Conservation (phyloP, 257 asterid genomes). For the Ophiorrhiza pumila region DNA sequence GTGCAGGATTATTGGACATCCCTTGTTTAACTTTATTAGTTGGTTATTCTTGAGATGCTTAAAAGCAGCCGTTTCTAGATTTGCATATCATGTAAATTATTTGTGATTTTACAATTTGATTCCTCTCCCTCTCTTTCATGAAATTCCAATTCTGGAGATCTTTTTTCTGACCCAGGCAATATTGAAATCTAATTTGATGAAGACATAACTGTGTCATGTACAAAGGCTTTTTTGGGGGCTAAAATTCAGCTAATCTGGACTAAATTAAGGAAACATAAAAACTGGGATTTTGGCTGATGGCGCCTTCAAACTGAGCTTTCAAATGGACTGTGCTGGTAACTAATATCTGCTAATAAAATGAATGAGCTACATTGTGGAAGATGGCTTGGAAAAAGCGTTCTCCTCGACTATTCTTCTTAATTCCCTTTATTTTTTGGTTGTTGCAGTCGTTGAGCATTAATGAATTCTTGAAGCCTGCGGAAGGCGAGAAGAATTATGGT, state of each 20-base stretch:
- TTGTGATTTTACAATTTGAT: background rate
- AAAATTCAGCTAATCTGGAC: background rate
- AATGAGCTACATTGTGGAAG: background rate
- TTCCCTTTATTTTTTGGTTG: background rate
- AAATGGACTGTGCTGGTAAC: background rate
- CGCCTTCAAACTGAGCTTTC: background rate
- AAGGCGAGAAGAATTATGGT: conserved; percentile 52
- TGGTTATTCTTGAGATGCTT: background rate
- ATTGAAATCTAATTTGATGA: background rate
- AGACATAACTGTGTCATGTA: background rate
- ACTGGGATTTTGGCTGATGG: background rate
- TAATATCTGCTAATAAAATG: background rate
- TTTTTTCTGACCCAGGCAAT: background rate
- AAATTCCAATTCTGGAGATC: background rate
- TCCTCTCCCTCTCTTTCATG: background rate
- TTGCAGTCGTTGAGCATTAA: conserved; percentile 79
- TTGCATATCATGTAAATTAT: background rate
- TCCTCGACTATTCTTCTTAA: background rate
- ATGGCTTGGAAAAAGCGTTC: background rate
- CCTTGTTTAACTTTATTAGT: background rate
- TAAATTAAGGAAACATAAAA: background rate
- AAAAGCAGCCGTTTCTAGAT: background rate
- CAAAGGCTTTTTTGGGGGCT: background rate
- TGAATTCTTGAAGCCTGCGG: conserved; percentile 89
- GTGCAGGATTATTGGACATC: too few species aligned